Percentiles rank a stretch among this genome's conserved stretches.
Conservation (phyloP, 345 rosid species). For the Populus alba region DNA sequence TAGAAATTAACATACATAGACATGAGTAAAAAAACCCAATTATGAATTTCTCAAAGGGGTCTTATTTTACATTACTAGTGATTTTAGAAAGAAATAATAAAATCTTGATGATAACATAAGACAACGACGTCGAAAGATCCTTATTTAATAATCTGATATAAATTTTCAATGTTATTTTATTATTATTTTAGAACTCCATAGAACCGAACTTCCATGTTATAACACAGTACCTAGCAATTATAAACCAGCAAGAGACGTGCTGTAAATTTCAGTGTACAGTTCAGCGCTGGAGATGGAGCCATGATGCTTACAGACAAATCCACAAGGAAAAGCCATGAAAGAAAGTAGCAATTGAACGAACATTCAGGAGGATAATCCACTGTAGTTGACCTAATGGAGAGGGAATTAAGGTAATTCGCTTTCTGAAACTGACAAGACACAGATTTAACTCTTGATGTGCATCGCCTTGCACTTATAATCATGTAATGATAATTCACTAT, state of each 20-base stretch:
- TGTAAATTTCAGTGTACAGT: background rate
- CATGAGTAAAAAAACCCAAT: too few relatives aligned
- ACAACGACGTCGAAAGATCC: too few relatives aligned
- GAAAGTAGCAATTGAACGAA: too few relatives aligned
- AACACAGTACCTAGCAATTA: background rate
- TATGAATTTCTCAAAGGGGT: too few relatives aligned
- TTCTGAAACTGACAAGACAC: background rate
- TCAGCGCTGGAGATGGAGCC: background rate
- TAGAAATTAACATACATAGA: too few relatives aligned
- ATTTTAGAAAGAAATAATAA: too few relatives aligned
- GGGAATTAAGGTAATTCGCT: background rate
- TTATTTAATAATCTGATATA: too few relatives aligned
- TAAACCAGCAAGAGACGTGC: background rate
- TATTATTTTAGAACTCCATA: background rate
- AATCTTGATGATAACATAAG: too few relatives aligned
- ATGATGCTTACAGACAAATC: too few relatives aligned
- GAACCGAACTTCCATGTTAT: background rate
- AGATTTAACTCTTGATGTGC: background rate
- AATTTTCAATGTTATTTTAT: too few relatives aligned
- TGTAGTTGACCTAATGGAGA: background rate
- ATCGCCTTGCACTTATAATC: background rate
- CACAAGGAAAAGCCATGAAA: background rate
- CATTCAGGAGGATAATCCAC: too few relatives aligned
- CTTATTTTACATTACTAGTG: too few relatives aligned
- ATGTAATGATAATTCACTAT: background rate